Base-by-base conservation (phyloP, 768 basidiomycete genomes). In the Postia placenta region DNA sequence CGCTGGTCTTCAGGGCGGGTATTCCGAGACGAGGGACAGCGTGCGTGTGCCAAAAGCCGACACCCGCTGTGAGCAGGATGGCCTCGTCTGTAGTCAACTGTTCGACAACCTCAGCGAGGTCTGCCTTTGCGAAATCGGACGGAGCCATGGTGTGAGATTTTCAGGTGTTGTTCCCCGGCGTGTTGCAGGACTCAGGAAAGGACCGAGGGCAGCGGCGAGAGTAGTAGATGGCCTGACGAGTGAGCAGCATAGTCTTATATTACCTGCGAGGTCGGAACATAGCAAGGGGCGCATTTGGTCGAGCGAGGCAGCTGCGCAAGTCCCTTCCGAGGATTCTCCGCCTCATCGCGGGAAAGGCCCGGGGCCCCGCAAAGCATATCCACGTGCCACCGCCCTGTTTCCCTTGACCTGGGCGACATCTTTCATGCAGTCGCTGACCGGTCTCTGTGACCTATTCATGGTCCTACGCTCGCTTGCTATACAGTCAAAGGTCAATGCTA, bases 1-100 rank as follows among this genome's bases (percentile, higher is more conserved):
- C 86, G 67, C 81, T 85, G 59, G 86, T 81, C 70, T 88, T 87
- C 60, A 89, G 68, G 9, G 83, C 76, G 30, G 87, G 88, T 47
- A 91, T 69, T 2, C 83, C 80, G 2, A 88, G 70, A 6, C 86
- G 70, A 17, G 83, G 75, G 22, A 90, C 66, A 17, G 68, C 69
- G 47, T 80, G 76, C 0, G 87, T 88, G 56, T 85, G 78, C 88
- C 87, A 89, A 60, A 85, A 84, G 14, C 86, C 85, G 17, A 82
- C 83, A 15, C 86, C 87, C 1, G 83, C 83, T 5, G 76, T 84
- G 22, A 91, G 70, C 36, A 72, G 67, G 57, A 89, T 86, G 0
- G 85, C 81, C 59, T 90, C 88, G 30, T 87, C 86, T 0, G 76
- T 81, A 1, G 83, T 84, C 52, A 90, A 67, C 48, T 78, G 69